phyloP scores from a whole-genome alignment of 2,329 filamentous ascomycete species.

The Colletotrichum coccodes region DNA sequence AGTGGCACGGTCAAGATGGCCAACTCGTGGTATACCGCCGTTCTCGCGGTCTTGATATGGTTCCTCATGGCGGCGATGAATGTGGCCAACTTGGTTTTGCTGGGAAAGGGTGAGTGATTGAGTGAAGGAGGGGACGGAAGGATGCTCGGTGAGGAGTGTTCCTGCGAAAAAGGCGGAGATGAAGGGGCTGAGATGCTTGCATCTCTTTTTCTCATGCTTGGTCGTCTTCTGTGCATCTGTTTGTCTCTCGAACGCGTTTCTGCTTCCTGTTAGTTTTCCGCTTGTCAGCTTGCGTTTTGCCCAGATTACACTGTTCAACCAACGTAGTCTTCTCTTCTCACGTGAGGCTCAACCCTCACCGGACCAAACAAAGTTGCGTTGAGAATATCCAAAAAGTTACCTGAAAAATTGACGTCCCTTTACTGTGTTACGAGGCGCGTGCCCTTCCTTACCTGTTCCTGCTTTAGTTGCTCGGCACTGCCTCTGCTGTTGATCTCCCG shows the following conservation, averaged over 20 bases:
- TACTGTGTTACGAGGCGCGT: too few relatives aligned
- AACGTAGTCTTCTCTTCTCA: neutral
- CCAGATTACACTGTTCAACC: neutral
- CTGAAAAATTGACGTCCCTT: too few relatives aligned
- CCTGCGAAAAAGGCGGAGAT: neutral
- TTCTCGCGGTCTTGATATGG: constrained; percentile 72
- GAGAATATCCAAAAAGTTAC: too few relatives aligned
- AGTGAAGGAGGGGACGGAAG: neutral
- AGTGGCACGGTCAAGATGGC: constrained; percentile 66
- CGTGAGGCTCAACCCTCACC: neutral
- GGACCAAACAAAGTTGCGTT: neutral
- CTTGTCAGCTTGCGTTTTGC: neutral
- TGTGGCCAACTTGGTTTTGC: constrained; percentile 76
- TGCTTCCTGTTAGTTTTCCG: neutral
- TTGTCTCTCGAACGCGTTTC: neutral
- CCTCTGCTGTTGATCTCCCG: too few relatives aligned
- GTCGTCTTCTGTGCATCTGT: too few relatives aligned
- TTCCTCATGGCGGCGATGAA: constrained; percentile 81
- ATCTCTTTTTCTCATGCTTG: neutral
- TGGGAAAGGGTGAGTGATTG: constrained; percentile 48
- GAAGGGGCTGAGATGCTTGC: neutral
- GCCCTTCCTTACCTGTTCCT: too few relatives aligned
- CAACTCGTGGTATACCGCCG: constrained; percentile 74
- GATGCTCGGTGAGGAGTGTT: constrained; percentile 20
- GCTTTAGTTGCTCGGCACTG: too few relatives aligned